Base-by-base conservation (phyloP, 1,284 basidiomycete genomes). In the Fomitopsis schrenkii region DNA sequence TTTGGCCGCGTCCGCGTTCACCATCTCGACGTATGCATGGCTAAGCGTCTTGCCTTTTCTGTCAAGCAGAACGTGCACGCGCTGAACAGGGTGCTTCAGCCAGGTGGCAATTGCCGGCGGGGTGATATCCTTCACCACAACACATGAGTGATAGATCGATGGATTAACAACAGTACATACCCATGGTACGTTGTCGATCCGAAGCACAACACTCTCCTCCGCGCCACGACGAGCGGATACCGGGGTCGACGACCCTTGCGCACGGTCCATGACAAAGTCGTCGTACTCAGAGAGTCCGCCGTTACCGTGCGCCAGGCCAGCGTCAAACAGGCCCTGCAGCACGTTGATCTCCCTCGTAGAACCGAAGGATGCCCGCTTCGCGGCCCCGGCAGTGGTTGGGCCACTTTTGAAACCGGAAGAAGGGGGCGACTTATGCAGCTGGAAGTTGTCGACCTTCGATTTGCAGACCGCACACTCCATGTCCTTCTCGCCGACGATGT, bases 141-240 rank as follows among this genome's bases (percentile, higher is more conserved):
- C 45, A 66, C 5, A 59, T 28, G 44, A 41, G 38, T 46, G 58
- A 53, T 33, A 40, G 57, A 59, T 28, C 12, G 12, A 40, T 38
- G 50, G 46, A 57, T n/a, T 57, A 15, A 30, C 2, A 54, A n/a
- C 38, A 17, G n/a, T 6, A 75, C 85, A 48, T 71, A 91, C 90
- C 91, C 91, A 93, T 57, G 91, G 91, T 59, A 93, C 90, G 66
- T 93, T 93, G 69, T 93, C 91, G 66, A 93, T 89, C 28, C 91
- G 79, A 55, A 93, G 78, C 17, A 93, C 90, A 42, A 85, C 79
- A 38, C 79, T 76, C 40, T 84, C 83, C 48, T 64, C 67, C 5
- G 59, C 50, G n/a, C 53, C 57, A 57, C 38, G 17, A 8, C 62
- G 62, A 22, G 57, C 62, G 33, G 63, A 63, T 4, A 74, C 67